Conservation (phyloP, 371 early-diverging fungal genomes). For the Rhizopus arrhizus region DNA sequence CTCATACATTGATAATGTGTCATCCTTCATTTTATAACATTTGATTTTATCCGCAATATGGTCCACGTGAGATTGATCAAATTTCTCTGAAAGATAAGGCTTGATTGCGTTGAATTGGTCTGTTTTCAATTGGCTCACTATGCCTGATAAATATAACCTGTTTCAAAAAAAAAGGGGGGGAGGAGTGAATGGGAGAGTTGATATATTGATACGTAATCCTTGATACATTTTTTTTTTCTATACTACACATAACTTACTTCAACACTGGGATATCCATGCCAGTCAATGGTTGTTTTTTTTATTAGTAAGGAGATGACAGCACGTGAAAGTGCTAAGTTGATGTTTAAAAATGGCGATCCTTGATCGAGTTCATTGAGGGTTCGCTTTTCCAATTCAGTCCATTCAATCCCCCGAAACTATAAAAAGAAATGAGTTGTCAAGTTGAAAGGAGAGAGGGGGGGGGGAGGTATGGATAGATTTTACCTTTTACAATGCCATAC, state of each 20-base stretch:
- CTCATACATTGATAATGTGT: conserved; percentile 11
- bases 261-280: conserved; percentile 9
- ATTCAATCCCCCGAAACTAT: conserved; percentile 6
- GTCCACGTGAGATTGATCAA: conserved; percentile 14
- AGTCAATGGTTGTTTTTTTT: conserved; percentile 8
- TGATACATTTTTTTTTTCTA: neutral
- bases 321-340: conserved; percentile 9
- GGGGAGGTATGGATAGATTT: conserved; percentile 9
- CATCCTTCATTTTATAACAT: conserved; percentile 14
- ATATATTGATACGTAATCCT: conserved; percentile 1
- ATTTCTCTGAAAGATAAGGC: conserved; percentile 13
- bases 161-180: conserved; percentile 3
- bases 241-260: conserved; percentile 13
- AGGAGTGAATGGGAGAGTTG: no score
- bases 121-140: conserved; percentile 14
- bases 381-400: conserved; percentile 8
- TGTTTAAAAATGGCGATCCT: conserved; percentile 14
- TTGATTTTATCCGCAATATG: conserved; percentile 8
- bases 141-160: conserved; percentile 14
- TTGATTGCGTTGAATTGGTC: conserved; percentile 12
- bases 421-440: conserved; percentile 2
- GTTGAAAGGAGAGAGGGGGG: neutral
- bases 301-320: conserved; percentile 10
- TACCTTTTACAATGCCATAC: conserved; percentile 13
- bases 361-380: conserved; percentile 11